These are phyloP conservation scores for Nakazawaea siamensis DNA, from an alignment of 805 yeast species.

Conservation along the genomic window DNA sequence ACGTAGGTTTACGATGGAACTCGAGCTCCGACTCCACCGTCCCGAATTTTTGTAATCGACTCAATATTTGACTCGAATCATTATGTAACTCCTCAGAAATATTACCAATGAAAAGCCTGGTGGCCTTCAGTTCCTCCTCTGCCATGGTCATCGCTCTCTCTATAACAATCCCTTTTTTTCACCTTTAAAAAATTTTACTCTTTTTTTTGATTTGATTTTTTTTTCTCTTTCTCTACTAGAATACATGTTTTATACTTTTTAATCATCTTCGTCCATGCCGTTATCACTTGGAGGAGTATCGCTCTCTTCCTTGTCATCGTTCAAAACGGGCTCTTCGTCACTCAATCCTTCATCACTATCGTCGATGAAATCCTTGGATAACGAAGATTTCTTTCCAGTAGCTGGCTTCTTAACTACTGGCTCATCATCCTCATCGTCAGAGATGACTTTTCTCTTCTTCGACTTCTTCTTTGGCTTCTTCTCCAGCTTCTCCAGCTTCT, in stretches of 20 bases:
- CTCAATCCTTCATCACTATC: conserved; percentile 28
- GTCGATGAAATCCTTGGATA: conserved; percentile 9
- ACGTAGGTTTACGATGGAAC: conserved; percentile 45
- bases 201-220: neutral
- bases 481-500: conserved; percentile 9
- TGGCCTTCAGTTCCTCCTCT: neutral
- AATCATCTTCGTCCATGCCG: neutral
- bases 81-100: conserved; percentile 47
- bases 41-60: conserved; percentile 62
- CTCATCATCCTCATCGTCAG: conserved; percentile 17
- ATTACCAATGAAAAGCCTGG: conserved; percentile 56
- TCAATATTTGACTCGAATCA: conserved; percentile 35
- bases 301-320: conserved; percentile 5
- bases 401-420: conserved; percentile 1
- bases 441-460: conserved; percentile 26
- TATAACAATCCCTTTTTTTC: no score
- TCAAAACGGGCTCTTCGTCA: conserved; percentile 13
- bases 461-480: conserved; percentile 18
- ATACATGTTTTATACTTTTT: no score
- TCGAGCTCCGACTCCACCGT: conserved; percentile 36
- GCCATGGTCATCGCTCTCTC: neutral
- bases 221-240: no score
- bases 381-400: conserved; percentile 8
- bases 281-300: conserved; percentile 1
- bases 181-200: neutral